Percentiles rank a stretch among this genome's conserved stretches.
Evolutionary conservation across 2,329 filamentous ascomycete genomes (phyloP).

Genomic region (Xylaria sp.): DNA sequence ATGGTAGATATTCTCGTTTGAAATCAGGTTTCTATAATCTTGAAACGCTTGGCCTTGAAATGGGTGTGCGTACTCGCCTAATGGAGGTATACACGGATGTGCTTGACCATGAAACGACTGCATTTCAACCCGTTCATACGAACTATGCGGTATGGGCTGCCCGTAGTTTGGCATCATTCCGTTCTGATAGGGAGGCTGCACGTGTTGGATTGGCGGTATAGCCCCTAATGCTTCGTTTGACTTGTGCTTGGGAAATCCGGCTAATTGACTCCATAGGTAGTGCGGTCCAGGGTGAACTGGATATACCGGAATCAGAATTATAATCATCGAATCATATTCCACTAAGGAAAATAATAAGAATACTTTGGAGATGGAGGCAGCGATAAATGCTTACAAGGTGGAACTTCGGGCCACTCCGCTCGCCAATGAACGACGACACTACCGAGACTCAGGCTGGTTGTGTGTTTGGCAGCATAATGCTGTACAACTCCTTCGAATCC

Average conservation of each 20-base stretch:
- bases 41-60: constrained; percentile 18
- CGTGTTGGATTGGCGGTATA: constrained; percentile 42
- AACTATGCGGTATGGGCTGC: constrained; percentile 42
- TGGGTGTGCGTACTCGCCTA: constrained; percentile 28
- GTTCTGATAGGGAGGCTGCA: constrained; percentile 27
- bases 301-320: constrained; percentile 1
- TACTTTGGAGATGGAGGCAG: not conserved
- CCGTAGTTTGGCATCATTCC: constrained; percentile 39
- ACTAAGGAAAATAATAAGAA: not conserved
- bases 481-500: constrained; percentile 83
- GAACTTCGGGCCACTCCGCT: constrained; percentile 79
- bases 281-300: constrained; percentile 64
- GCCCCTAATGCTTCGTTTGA: constrained; percentile 10
- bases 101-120: constrained; percentile 29
- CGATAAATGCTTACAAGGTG: constrained; percentile 66
- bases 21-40: not conserved
- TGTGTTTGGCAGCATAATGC: constrained; percentile 87
- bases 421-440: constrained; percentile 82
- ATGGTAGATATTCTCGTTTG: constrained; percentile 1
- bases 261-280: constrained; percentile 47
- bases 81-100: constrained; percentile 24
- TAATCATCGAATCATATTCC: not conserved
- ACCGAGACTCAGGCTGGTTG: constrained; percentile 73
- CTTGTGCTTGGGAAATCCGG: not conserved
- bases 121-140: constrained; percentile 30